A percentile compares a stretch with the other conserved stretches of the same genome.
Evolutionary conservation across 1,284 basidiomycete species (phyloP).

Genomic region (Phylloporus sp.): DNA sequence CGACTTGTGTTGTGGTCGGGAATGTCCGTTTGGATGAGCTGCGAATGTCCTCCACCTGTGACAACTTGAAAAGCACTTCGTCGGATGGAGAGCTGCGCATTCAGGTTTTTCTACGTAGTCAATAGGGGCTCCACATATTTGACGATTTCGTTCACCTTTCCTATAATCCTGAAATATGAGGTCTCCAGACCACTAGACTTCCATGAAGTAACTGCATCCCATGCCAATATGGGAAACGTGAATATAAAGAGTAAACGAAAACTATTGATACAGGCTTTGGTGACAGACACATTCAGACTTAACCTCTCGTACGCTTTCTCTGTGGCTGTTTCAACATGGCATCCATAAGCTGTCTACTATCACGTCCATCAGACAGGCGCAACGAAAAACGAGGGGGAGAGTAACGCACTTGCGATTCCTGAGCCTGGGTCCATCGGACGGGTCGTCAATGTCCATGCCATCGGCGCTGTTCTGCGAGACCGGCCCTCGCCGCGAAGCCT

Average conservation of each 20-base stretch:
- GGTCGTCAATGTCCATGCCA: constrained; percentile 56
- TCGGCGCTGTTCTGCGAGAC: constrained; percentile 35
- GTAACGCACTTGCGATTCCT: constrained; percentile 58
- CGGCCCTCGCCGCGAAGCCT: constrained; percentile 40
- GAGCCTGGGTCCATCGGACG: constrained; percentile 41
- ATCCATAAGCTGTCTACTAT: constrained; percentile 35
- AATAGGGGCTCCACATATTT: too few relatives aligned
- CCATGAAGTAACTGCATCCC: too few relatives aligned
- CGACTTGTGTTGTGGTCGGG: too few relatives aligned
- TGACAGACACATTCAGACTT: background rate
- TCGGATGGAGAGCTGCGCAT: too few relatives aligned
- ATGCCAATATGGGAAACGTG: too few relatives aligned
- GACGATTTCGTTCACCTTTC: too few relatives aligned
- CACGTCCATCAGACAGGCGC: constrained; percentile 5
- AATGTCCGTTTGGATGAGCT: too few relatives aligned
- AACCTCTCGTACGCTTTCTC: constrained; percentile 51
- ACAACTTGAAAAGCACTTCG: too few relatives aligned
- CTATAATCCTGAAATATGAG: too few relatives aligned
- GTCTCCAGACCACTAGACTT: too few relatives aligned
- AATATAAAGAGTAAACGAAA: background rate
- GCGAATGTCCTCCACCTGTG: too few relatives aligned
- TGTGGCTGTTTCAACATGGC: constrained; percentile 40
- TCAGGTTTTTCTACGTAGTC: too few relatives aligned
- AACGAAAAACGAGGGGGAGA: background rate
- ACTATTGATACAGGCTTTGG: constrained; percentile 20